Base-by-base conservation (phyloP, 345 rosid species). In the Lepidium aucheri region DNA sequence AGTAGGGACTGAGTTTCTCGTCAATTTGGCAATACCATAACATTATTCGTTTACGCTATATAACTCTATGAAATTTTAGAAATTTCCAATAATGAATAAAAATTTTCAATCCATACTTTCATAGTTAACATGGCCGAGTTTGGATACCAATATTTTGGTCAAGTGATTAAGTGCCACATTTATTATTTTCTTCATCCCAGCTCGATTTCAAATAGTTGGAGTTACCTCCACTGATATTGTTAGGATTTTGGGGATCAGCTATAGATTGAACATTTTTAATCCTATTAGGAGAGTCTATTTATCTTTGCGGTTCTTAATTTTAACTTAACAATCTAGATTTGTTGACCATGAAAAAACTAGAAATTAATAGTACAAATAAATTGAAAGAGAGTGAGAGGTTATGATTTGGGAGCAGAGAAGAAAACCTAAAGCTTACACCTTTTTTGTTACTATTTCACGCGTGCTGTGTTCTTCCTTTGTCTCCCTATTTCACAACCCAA, bases 401-500 rank as follows among this genome's bases (percentile, higher is more conserved):
- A 51, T 66, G 68, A 75, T 71, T 63, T 35, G 60, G 46, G 40
- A 62, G 55, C 69, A 53, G 53, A 52, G 60, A 53, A 50, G 58
- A 63, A 63, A 63, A 28, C 57, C 41, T 15, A 78, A 75, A 70
- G 62, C 46, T 76, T 79, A 66, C 74, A 73, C 76, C 76, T 79
- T 76, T 63, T 68, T 7, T 39, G 28, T 64, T 73, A 36, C 75
- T 53, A 68, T 64, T 78, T 70, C 87, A 78, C 82, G 90, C 84
- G 78, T 81, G 86, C 77, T 69, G 22, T 56, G 65, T 60, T 60
- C 69, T 59, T 63, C 72, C 59, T 75, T 65, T 77, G 79, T 82
- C 80, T 67, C 79, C 74, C 42, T 51, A 67, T 79, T 79, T 78
- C 81, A 75, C 76, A 74, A 68, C 84, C 87, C 84, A 77, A 84